Conservation (phyloP, 163 green algal species). For the Botryococcus braunii region DNA sequence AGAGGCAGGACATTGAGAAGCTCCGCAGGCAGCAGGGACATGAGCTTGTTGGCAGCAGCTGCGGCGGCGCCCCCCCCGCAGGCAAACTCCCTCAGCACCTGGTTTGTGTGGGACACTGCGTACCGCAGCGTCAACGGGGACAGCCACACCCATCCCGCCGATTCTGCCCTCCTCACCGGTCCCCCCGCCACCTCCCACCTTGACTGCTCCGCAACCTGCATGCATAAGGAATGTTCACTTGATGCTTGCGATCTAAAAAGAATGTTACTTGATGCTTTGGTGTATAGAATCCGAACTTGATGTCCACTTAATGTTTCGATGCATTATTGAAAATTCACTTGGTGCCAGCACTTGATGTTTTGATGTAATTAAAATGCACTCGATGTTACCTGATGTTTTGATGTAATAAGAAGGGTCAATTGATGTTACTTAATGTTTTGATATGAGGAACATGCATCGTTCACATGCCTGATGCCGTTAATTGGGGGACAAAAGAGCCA, state of each 20-base stretch:
- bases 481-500: no score
- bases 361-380: no score
- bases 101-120: constrained; percentile 24
- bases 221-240: not conserved
- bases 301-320: not conserved
- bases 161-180: constrained; percentile 26
- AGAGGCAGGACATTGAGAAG: not conserved
- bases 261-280: not conserved
- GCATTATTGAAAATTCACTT: not conserved
- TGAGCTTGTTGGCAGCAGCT: constrained; percentile 10
- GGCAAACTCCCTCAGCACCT: constrained; percentile 47
- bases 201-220: constrained; percentile 9
- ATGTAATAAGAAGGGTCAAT: no score
- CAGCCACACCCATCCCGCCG: constrained; percentile 45
- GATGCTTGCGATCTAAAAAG: not conserved
- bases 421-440: no score
- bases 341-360: no score
- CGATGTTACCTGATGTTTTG: no score
- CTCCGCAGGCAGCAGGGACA: constrained; percentile 15
- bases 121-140: constrained; percentile 13
- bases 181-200: constrained; percentile 22
- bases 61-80: constrained; percentile 23
- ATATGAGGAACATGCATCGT: no score
- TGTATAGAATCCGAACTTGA: not conserved
- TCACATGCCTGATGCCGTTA: no score